These are phyloP conservation scores for Rusavskia elegans DNA, from an alignment of 495 filamentous ascomycete genomes.

Conservation along the genomic window DNA sequence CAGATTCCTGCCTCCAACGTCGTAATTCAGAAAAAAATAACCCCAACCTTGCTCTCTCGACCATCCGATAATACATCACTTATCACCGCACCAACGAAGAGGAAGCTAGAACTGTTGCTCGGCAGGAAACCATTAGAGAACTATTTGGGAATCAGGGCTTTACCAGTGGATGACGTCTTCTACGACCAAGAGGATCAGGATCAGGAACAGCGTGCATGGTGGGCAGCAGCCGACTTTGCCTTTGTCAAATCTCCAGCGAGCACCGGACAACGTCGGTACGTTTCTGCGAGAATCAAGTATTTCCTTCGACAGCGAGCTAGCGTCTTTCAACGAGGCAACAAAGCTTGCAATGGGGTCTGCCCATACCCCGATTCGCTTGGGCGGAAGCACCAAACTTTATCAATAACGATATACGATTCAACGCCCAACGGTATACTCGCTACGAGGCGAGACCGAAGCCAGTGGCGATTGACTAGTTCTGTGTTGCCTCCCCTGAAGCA, in stretches of 20 bases:
- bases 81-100: too few relatives aligned
- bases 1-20: too few relatives aligned
- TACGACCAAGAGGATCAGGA: conserved; percentile 9
- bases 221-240: background rate
- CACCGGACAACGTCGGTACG: conserved; percentile 12
- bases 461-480: background rate
- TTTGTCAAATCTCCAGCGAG: background rate
- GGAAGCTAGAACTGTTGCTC: too few relatives aligned
- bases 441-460: conserved; percentile 7
- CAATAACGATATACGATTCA: conserved; percentile 8
- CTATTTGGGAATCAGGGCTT: conserved; percentile 16
- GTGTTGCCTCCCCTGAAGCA: too few relatives aligned
- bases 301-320: conserved; percentile 10
- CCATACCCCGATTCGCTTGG: conserved; percentile 10
- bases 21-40: background rate
- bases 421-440: background rate
- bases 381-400: conserved; percentile 8
- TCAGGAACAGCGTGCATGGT: too few relatives aligned
- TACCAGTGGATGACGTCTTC: conserved; percentile 26
- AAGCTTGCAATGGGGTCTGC: conserved; percentile 1
- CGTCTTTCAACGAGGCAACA: background rate
- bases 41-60: conserved; percentile 10
- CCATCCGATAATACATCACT: too few relatives aligned
- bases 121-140: background rate
- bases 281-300: conserved; percentile 14